Conservation (phyloP, 164 flowering plant species). For the Protea cynaroides region DNA sequence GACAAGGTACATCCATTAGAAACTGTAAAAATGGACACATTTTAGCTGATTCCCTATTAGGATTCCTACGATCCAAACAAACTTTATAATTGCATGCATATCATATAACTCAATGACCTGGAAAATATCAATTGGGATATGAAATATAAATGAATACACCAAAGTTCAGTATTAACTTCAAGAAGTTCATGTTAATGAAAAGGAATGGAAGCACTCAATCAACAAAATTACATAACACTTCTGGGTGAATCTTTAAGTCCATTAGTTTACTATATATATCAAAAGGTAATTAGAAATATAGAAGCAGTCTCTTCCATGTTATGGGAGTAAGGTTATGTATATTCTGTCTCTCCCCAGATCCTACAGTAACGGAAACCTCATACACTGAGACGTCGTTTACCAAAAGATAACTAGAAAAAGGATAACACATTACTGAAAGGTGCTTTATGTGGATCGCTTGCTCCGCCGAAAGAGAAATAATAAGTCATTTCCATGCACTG, state of each 20-base stretch:
- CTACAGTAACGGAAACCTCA: background rate
- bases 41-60: no score
- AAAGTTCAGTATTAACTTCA: background rate
- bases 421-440: background rate
- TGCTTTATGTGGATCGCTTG: background rate
- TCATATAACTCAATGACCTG: no score
- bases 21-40: no score
- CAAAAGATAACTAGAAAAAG: no score
- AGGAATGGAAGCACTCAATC: background rate
- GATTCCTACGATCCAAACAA: no score
- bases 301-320: no score
- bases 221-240: background rate
- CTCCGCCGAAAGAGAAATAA: slow-evolving; percentile 23
- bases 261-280: background rate
- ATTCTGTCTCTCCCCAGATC: no score
- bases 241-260: background rate
- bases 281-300: no score
- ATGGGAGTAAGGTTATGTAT: no score
- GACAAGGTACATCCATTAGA: no score
- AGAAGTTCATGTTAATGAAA: background rate
- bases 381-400: background rate
- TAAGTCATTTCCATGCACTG: slow-evolving; percentile 18
- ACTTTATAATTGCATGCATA: no score
- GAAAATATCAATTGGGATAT: no score
- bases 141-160: background rate